Base-by-base conservation (phyloP, 306 rosid species). In the Aeschynomene evenia region DNA sequence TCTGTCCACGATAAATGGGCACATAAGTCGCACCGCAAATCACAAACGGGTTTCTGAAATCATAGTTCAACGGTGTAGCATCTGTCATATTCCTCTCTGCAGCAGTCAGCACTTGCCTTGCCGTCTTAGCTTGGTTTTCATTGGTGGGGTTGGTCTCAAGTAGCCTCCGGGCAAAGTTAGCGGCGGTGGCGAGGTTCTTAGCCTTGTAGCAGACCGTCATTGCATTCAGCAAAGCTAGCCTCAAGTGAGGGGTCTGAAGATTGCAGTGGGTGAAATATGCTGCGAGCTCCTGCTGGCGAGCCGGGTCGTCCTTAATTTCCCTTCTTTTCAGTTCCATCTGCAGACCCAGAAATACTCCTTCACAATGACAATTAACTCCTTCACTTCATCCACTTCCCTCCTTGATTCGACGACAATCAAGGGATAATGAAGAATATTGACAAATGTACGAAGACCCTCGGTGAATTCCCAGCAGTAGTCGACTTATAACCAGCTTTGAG, bases 241-340 rank as follows among this genome's bases (percentile, higher is more conserved):
- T 86, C 81, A 92, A 80, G 82, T 92, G 98, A 78, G 98, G 95
- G 65, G 80, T 9, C 68, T 89, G 98, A 72, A 92, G 98, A 77
- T 89, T 84, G 85, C 98, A 89, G 83, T 92, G 96, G 10, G 98
- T 92, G 78, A 92, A 92, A 83, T 92, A 92, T 56, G 98, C 95
- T 9, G 98, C 98, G 21, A 92, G 98, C 83, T 92, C 98, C 71
- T 85, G 96, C 77, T 87, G 95, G 15, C 92, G 92, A 21, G 72
- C 81, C 14, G 88, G 92, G 71, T 84, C 9, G 68, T 86, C 95
- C 76, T 73, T 81, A 1, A 83, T 63, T 71, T 92, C 98, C 86
- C 88, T 83, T 75, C 96, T 86, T n/a, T 83, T 87, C 59, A 89
- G 85, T 83, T 87, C 98, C 82, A 92, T 89, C 66, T 87, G 81